Evolutionary conservation across 208 protist genomes (phyloP).

Genomic region (Leishmania tropica): DNA sequence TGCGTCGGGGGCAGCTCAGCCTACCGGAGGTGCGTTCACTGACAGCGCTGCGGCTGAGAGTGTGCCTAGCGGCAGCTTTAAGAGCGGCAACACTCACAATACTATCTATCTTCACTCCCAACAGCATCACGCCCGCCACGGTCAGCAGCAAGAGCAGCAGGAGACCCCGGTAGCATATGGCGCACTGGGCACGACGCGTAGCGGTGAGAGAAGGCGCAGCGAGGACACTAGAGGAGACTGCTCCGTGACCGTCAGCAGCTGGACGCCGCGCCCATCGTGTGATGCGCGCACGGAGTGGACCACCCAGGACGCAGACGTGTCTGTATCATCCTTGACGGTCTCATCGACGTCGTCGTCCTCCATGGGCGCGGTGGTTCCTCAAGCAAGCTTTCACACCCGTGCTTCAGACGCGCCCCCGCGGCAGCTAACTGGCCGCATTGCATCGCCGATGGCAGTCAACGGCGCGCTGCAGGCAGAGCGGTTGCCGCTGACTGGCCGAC

Average conservation of each 20-base stretch:
- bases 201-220: background rate
- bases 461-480: background rate
- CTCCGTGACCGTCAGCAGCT: slow-evolving; percentile 35
- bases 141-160: background rate
- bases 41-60: background rate
- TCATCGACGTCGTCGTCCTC: background rate
- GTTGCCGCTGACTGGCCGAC: background rate
- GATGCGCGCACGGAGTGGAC: background rate
- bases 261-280: slow-evolving; percentile 10
- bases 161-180: background rate
- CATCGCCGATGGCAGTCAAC: background rate
- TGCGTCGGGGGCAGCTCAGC: background rate
- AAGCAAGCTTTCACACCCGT: background rate
- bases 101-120: background rate
- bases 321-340: slow-evolving; percentile 11
- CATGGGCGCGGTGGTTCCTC: background rate
- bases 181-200: background rate
- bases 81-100: background rate
- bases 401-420: background rate
- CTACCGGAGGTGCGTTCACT: background rate
- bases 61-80: background rate
- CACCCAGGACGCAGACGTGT: slow-evolving; percentile 9
- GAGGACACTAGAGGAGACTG: background rate
- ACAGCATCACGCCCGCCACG: background rate
- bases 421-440: background rate